Evolutionary conservation across 148 eudicot genomes (phyloP).

Genomic region (Rhododendron williamsianum): DNA sequence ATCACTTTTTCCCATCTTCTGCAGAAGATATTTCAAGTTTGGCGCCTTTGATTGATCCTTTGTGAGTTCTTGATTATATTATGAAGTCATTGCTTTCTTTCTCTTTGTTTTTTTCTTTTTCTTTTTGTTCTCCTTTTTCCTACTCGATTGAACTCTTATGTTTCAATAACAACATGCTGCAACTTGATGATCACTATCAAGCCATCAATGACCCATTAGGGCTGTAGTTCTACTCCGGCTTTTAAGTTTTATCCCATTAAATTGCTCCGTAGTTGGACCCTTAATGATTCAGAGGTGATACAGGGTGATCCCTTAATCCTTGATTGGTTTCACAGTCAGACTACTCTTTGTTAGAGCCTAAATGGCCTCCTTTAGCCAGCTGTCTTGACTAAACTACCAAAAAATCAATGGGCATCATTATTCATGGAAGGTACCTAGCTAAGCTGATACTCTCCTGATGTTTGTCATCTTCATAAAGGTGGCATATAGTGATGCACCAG

Average conservation of each 20-base stretch:
- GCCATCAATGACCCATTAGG: neutral
- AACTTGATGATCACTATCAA: neutral
- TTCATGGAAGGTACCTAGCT: neutral
- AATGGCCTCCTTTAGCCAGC: neutral
- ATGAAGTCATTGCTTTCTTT: conserved; percentile 8
- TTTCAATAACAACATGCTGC: neutral
- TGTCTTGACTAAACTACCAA: neutral
- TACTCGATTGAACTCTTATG: neutral
- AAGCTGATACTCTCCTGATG: neutral
- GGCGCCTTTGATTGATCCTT: conserved; percentile 87
- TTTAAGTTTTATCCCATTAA: neutral
- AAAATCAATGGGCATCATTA: neutral
- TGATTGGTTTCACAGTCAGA: neutral
- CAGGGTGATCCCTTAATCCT: neutral
- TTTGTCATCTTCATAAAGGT: neutral
- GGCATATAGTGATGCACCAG: neutral
- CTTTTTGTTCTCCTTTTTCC: neutral
- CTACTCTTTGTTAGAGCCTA: neutral
- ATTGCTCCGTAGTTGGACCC: neutral
- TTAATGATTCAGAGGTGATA: neutral
- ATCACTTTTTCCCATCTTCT: conserved; percentile 95
- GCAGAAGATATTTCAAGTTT: conserved; percentile 84
- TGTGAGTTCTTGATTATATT: conserved; percentile 48
- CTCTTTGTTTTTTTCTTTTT: neutral
- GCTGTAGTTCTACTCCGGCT: neutral